phyloP scores from a whole-genome alignment of 257 asterid species.

The Solanum habrochaites region DNA sequence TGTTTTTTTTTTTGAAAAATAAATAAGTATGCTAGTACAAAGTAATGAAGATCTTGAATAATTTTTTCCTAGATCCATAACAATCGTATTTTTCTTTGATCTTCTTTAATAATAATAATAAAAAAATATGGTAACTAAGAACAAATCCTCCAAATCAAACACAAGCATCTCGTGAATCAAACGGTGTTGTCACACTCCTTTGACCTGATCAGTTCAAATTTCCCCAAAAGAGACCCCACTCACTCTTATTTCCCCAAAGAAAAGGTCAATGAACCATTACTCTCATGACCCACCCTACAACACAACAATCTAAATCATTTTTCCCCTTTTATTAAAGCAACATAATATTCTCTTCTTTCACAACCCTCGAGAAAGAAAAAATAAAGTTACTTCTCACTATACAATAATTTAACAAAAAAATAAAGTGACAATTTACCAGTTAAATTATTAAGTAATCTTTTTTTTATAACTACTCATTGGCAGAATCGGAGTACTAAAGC shows the following conservation, averaged over 20 bases:
- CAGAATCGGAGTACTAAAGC: not conserved
- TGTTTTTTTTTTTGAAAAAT: rapidly evolving
- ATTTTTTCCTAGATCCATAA: not conserved
- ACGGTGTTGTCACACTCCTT: slow-evolving; percentile 29
- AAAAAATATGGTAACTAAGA: not conserved
- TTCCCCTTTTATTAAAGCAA: not conserved
- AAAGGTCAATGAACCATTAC: slow-evolving; percentile 27
- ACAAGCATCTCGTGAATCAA: slow-evolving; percentile 19
- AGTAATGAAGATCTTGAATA: no score
- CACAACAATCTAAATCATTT: not conserved
- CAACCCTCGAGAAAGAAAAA: not conserved
- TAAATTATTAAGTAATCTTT: not conserved
- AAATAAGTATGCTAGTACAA: no score
- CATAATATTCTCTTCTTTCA: not conserved
- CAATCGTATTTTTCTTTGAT: not conserved
- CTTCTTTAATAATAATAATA: not conserved
- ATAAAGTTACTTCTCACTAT: not conserved
- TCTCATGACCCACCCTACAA: not conserved
- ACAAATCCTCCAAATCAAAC: slow-evolving; percentile 23
- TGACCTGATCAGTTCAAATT: slow-evolving; percentile 27
- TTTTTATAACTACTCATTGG: not conserved
- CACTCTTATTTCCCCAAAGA: not conserved
- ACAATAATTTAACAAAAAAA: not conserved
- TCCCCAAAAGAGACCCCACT: slow-evolving; percentile 2
- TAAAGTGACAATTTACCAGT: not conserved